Percentiles rank a stretch among this genome's conserved stretches.
Conservation (phyloP, 352 stramenopile genomes). For the Globisporangium nunn region DNA sequence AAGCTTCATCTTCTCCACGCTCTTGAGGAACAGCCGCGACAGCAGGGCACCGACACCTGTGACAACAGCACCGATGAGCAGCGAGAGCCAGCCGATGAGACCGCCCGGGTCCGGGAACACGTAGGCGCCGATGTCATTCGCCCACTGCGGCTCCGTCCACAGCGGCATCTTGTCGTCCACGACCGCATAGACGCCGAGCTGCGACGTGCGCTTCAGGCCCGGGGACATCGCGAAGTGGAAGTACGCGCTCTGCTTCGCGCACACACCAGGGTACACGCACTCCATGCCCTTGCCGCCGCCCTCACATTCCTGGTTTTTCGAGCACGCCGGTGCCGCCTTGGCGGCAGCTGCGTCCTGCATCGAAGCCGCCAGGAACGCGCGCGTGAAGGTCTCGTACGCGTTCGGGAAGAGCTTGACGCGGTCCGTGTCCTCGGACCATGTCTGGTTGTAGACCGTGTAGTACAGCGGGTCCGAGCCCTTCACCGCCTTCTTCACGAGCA, state of each 20-base stretch:
- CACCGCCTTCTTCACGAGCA: constrained; percentile 29
- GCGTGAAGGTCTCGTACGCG: constrained; percentile 74
- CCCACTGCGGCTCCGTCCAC: constrained; percentile 72
- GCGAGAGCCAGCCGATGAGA: constrained; percentile 65
- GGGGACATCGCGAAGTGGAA: constrained; percentile 79
- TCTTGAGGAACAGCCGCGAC: constrained; percentile 42
- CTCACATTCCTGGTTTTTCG: constrained; percentile 45
- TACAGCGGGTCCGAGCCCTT: constrained; percentile 19
- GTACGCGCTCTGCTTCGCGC: constrained; percentile 40
- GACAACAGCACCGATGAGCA: constrained; percentile 40
- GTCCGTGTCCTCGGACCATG: constrained; percentile 49
- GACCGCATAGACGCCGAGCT: constrained; percentile 44
- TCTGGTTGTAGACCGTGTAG: constrained; percentile 40
- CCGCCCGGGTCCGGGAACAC: constrained; percentile 73
- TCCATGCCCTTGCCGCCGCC: constrained; percentile 46
- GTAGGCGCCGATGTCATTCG: constrained; percentile 58
- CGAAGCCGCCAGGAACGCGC: constrained; percentile 54
- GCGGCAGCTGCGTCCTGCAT: constrained; percentile 38
- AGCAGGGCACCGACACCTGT: constrained; percentile 32
- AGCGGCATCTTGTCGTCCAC: constrained; percentile 62
- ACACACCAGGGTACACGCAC: constrained; percentile 76
- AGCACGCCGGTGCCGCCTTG: constrained; percentile 30
- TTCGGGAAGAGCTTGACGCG: constrained; percentile 69
- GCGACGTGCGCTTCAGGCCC: constrained; percentile 43
- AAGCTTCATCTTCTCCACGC: constrained; percentile 81